Evolutionary conservation across 2,329 filamentous ascomycete genomes (phyloP).

Genomic region (Phoma sp.): DNA sequence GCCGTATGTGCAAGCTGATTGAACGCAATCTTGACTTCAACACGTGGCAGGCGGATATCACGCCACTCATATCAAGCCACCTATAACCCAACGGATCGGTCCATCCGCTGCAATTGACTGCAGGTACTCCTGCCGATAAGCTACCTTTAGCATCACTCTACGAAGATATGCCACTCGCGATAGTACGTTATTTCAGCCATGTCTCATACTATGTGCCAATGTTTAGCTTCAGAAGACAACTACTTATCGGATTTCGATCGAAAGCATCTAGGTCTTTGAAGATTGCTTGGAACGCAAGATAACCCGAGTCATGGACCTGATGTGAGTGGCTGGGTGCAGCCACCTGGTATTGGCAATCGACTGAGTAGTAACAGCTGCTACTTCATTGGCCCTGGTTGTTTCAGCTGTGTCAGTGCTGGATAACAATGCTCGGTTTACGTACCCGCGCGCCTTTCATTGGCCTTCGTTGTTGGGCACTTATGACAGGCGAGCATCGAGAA

Average conservation of each 20-base stretch:
- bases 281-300: background rate
- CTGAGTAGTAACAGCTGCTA: background rate
- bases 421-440: too few species aligned
- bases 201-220: background rate
- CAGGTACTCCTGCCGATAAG: constrained; percentile 2
- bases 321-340: background rate
- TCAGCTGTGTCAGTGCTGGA: background rate
- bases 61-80: background rate
- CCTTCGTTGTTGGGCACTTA: too few species aligned
- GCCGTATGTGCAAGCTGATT: background rate
- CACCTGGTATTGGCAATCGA: background rate
- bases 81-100: background rate
- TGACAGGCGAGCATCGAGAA: too few species aligned
- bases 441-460: too few species aligned
- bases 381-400: background rate
- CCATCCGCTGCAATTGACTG: constrained; percentile 8
- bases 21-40: background rate
- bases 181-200: too few species aligned
- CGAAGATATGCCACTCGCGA: too few species aligned
- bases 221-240: background rate
- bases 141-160: too few species aligned
- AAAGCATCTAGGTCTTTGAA: background rate
- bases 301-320: background rate
- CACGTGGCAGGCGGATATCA: background rate
- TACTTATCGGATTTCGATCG: background rate